Base-by-base conservation (phyloP, 73 alveolate genomes). In the Tetrahymena borealis region DNA sequence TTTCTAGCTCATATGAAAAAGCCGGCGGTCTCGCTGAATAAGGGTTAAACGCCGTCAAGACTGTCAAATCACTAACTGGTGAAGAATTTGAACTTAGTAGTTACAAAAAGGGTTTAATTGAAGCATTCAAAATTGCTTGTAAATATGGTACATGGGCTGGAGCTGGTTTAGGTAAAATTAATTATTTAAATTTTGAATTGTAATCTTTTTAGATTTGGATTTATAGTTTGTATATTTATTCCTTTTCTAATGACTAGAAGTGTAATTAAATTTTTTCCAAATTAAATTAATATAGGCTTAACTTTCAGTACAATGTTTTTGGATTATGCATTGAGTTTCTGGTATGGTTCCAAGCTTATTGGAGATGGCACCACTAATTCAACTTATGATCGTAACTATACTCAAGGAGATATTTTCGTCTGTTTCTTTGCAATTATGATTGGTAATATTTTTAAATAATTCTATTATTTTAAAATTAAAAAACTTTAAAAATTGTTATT, bases 21-120 rank as follows among this genome's bases (percentile, higher is more conserved):
- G 96, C 97, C 28, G 97, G 97, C 0, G 97, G 97, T 20, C 92
- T 93, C 24, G 97, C 99, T 13, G 98, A 97, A 90, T 94, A 97
- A 94, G 98, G 98, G 10, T 91, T 97, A 31, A 93, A 96, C 90
- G 96, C 99, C 7, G 94, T 97, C 13, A 97, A 94, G 91, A 95
- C 97, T 3, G 99, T 97, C 36, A 94, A 91, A 32, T 96, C 97
- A 94, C 90, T 95, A 37, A 85, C 95, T 94, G 95, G 95, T 35
- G 95, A 93, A 90, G 93, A 93, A 41, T 93, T 32, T 40, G 95
- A 93, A 41, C 79, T 91, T 16, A 92, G 38, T 12, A 93, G 41
- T 40, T 93, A 93, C 39, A 39, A 77, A 13, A 35, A 60, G n/a
- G 33, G 40, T 35, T 33, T 93, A 32, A 16, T 39, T 10, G 42